phyloP scores from a whole-genome alignment of 1,139 yeast species.

The Candida sp. region DNA sequence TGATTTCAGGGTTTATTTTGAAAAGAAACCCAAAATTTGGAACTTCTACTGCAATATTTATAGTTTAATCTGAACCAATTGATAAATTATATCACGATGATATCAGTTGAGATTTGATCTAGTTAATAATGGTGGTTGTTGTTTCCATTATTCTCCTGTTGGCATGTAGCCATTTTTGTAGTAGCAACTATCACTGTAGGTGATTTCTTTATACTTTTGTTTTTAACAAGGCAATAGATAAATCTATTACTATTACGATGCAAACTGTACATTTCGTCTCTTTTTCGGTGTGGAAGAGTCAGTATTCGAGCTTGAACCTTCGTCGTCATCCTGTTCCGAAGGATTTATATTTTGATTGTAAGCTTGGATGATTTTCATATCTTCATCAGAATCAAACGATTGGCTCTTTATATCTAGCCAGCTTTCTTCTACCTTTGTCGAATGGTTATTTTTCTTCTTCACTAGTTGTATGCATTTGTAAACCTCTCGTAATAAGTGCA shows the following conservation, averaged over 20 bases:
- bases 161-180: too few species aligned
- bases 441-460: constrained; percentile 13
- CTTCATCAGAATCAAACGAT: background rate
- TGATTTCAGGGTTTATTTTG: too few species aligned
- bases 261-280: constrained; percentile 8
- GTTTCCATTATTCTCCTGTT: too few species aligned
- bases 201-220: too few species aligned
- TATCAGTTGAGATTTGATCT: too few species aligned
- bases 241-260: constrained; percentile 3
- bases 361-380: background rate
- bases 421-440: background rate
- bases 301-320: constrained; percentile 13
- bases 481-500: constrained; percentile 28
- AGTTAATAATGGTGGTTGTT: too few species aligned
- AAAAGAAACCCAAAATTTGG: too few species aligned
- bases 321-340: constrained; percentile 16
- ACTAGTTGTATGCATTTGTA: constrained; percentile 23
- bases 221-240: too few species aligned
- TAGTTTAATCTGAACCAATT: too few species aligned
- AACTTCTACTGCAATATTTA: too few species aligned
- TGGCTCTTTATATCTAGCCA: background rate
- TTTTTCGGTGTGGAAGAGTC: constrained; percentile 5
- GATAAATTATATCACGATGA: too few species aligned
- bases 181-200: too few species aligned
- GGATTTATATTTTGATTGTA: constrained; percentile 1